Percentiles rank a stretch among this genome's conserved stretches.
These are phyloP conservation scores for Cryptosporidium sp. DNA, from an alignment of 169 alveolate species.

Conservation along the genomic window DNA sequence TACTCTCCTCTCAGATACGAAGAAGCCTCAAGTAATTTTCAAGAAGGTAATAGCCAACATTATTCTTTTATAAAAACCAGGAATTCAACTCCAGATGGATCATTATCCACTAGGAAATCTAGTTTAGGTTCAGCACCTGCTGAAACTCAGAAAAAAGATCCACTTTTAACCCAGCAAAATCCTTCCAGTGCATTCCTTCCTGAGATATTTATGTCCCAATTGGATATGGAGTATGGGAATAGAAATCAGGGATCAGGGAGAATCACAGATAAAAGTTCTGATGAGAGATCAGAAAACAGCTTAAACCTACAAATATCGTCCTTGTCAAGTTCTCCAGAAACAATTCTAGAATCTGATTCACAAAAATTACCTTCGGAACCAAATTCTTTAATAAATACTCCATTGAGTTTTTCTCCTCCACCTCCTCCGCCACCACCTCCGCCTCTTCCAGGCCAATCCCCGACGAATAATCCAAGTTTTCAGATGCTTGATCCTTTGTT, in stretches of 20 bases:
- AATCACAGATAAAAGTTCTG: not conserved
- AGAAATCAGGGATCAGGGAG: not conserved
- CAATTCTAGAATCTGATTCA: not conserved
- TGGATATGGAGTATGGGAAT: not conserved
- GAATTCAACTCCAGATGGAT: no score
- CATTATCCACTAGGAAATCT: not conserved
- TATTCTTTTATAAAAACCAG: no score
- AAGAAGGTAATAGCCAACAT: no score
- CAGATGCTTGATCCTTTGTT: not conserved
- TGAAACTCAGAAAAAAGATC: no score
- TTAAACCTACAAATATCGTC: no score
- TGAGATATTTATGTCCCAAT: not conserved
- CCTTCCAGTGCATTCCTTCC: not conserved
- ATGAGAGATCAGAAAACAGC: not conserved
- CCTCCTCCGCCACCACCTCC: conserved; percentile 40
- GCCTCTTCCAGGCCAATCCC: conserved; percentile 11
- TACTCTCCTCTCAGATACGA: not conserved
- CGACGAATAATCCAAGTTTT: not conserved
- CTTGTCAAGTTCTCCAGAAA: not conserved
- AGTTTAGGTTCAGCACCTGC: not conserved
- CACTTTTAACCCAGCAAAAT: no score
- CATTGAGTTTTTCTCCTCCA: not conserved
- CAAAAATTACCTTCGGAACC: not conserved
- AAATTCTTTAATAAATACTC: not conserved
- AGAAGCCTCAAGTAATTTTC: not conserved